phyloP scores from a whole-genome alignment of 495 filamentous ascomycete genomes.

The Penicillium tannophilum region DNA sequence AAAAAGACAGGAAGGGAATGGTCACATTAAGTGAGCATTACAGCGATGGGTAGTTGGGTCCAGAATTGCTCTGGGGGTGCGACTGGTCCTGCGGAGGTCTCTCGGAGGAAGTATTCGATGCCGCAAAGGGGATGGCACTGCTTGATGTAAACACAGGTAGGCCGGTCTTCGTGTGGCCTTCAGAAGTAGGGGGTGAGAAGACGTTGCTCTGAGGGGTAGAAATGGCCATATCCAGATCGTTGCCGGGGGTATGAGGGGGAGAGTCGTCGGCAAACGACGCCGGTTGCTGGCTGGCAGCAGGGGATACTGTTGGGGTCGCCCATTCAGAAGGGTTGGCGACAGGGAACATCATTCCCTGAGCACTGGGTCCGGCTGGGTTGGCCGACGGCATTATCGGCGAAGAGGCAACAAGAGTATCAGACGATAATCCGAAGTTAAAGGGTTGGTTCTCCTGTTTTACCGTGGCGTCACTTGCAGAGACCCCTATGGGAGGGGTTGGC shows the following conservation, averaged over 20 bases:
- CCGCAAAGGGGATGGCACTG: constrained; percentile 53
- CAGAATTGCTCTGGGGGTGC: not conserved
- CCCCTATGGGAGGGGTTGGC: constrained; percentile 5
- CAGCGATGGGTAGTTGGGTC: not conserved
- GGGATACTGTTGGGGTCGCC: constrained; percentile 6
- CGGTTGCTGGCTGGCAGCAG: constrained; percentile 11
- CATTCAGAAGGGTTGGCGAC: constrained; percentile 1
- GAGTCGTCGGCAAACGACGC: constrained; percentile 7
- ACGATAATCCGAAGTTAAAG: not conserved
- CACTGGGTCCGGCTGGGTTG: constrained; percentile 1
- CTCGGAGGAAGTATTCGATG: not conserved
- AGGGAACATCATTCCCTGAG: not conserved
- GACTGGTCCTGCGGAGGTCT: not conserved
- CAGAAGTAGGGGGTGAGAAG: constrained; percentile 36
- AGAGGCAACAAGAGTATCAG: constrained; percentile 5
- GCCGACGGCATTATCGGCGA: not conserved
- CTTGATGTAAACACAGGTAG: constrained; percentile 56
- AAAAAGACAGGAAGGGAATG: not conserved
- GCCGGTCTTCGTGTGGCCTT: constrained; percentile 41
- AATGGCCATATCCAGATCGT: constrained; percentile 1
- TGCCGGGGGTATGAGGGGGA: constrained; percentile 29
- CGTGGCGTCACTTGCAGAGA: not conserved
- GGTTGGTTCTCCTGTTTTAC: constrained; percentile 8
- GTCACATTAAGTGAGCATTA: not conserved
- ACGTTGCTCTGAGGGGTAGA: constrained; percentile 21